A percentile compares a stretch with the other conserved stretches of the same genome.
phyloP scores from a whole-genome alignment of 2,329 filamentous ascomycete species.

The Sporothrix protearum region DNA sequence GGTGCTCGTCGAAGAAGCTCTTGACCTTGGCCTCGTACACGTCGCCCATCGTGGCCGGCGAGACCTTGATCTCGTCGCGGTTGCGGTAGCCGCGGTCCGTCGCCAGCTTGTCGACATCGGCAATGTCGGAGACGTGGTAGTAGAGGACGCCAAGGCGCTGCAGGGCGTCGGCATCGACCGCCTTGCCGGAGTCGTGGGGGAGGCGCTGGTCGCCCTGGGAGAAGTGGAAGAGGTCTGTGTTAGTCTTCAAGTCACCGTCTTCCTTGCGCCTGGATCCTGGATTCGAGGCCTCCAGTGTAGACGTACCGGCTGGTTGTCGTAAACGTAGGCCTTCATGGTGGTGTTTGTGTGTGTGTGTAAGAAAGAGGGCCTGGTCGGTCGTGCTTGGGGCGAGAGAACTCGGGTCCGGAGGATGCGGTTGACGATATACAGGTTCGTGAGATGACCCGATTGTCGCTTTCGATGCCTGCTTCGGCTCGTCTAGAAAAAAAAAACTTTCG shows the following conservation, averaged over 20 bases:
- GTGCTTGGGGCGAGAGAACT: not conserved
- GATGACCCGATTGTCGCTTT: not conserved
- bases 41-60: slow-evolving; percentile 77
- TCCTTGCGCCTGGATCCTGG: not conserved
- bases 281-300: not conserved
- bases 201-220: slow-evolving; percentile 85
- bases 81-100: slow-evolving; percentile 80
- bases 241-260: slow-evolving; percentile 17
- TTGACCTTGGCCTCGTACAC: slow-evolving; percentile 92
- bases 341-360: not conserved
- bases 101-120: slow-evolving; percentile 71
- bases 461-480: not conserved
- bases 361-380: not conserved
- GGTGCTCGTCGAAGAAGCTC: slow-evolving; percentile 88
- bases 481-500: not conserved
- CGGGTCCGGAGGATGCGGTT: not conserved
- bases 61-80: slow-evolving; percentile 88
- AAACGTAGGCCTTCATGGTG: slow-evolving; percentile 57
- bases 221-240: not conserved
- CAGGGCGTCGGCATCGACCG: slow-evolving; percentile 64
- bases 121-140: slow-evolving; percentile 61
- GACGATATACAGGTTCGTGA: not conserved
- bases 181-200: slow-evolving; percentile 78
- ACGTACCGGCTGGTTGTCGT: slow-evolving; percentile 53
- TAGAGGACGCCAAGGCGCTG: slow-evolving; percentile 75